Evolutionary conservation across 345 rosid genomes (phyloP), one percentile per base, ranked within the genome.

Genomic region (Citrus glauca): DNA sequence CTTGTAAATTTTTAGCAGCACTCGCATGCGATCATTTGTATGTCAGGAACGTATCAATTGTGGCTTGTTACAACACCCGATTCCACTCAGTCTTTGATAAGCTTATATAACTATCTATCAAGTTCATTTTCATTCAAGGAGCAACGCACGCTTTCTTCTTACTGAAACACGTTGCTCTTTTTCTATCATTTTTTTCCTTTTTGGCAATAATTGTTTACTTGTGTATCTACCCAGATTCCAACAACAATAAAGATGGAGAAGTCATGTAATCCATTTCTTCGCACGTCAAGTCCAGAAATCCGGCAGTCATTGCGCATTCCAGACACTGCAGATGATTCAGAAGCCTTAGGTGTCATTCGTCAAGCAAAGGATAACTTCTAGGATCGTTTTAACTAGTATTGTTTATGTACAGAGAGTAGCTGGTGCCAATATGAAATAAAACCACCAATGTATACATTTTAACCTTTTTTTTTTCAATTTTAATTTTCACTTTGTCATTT

Each of bases 191-290:
- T 9, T 37, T 7, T 67, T 50, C 2, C 9, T 66, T 20, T 45
- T 45, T 11, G 50, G 17, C 25, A 24, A 1, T 2, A 66, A 17
- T 30, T 45, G 61, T 50, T 5, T 22, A 30, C 42, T 35, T 37
- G 16, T 28, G 22, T 50, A 32, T 55, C 40, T 68, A 42, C 37
- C 30, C 84, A 96, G 99, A 87, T 94, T 77, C 99, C 99, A 45
- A 92, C 94, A 1, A 86, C 85, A 30, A 73, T 96, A 4, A 96
- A 90, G 88, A 73, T 86, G 68, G 99, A 96, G 87, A 94, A 94
- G 82, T 90, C 86, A 16, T 94, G 98, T 70, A 96, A 96, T 78
- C 97, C 99, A 14, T 96, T 96, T 88, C 95, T 96, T 55, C 95
- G 98, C 48, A 84, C 91, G 53, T 82, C 90, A 0, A 96, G 89